Conservation (phyloP, 75 land plant genomes). For the Picea glauca region DNA sequence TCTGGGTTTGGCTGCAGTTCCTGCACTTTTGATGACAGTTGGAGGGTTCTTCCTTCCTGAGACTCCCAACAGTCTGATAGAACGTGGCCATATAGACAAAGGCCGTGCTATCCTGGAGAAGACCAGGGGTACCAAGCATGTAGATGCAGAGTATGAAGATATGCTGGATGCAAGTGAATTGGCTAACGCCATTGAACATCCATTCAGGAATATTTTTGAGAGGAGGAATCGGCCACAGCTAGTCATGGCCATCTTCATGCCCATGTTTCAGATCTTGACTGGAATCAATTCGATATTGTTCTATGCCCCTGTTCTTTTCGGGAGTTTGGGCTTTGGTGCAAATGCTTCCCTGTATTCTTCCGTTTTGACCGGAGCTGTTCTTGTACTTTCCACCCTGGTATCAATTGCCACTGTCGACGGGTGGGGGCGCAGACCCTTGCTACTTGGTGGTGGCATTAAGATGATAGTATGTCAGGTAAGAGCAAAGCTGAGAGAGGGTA, state of each 20-base stretch:
- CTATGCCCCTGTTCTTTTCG: constrained; percentile 84
- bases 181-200: constrained; percentile 60
- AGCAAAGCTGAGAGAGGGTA: not conserved
- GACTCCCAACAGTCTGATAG: constrained; percentile 59
- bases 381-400: constrained; percentile 50
- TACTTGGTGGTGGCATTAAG: constrained; percentile 61
- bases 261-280: constrained; percentile 68
- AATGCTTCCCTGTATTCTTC: constrained; percentile 76
- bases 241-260: constrained; percentile 76
- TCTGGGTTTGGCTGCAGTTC: constrained; percentile 54
- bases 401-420: constrained; percentile 71
- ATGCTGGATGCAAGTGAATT: constrained; percentile 65
- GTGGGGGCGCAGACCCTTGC: constrained; percentile 49
- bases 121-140: constrained; percentile 58
- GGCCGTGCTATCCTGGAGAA: constrained; percentile 52
- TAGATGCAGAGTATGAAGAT: constrained; percentile 69
- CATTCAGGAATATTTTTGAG: constrained; percentile 66
- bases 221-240: constrained; percentile 73
- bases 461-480: constrained; percentile 75
- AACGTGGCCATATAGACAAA: constrained; percentile 35
- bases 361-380: constrained; percentile 74
- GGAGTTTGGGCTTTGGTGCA: constrained; percentile 66
- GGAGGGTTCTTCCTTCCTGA: constrained; percentile 52
- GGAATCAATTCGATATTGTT: constrained; percentile 85
- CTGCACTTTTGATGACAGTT: constrained; percentile 43